Percentiles rank a stretch among this genome's conserved stretches.
phyloP scores from a whole-genome alignment of 306 rosid species.

The Luffa aegyptiaca region DNA sequence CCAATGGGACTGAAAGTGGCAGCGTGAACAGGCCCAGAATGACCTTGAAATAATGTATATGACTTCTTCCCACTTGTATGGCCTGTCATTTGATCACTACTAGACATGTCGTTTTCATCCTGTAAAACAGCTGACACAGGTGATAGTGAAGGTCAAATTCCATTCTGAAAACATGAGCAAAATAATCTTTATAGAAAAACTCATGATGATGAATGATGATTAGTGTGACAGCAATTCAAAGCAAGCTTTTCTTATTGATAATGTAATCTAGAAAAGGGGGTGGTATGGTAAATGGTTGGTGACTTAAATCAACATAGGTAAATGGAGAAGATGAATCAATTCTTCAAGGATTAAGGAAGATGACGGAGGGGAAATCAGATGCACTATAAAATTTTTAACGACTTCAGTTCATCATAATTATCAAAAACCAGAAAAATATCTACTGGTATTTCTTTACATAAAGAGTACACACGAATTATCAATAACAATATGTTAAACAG shows the following conservation, averaged over 20 bases:
- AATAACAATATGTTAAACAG: not conserved
- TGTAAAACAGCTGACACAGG: conserved; percentile 59
- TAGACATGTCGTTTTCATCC: conserved; percentile 55
- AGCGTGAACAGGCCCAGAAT: conserved; percentile 90
- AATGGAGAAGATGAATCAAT: not conserved
- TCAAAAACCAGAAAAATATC: not conserved
- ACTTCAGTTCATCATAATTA: not conserved
- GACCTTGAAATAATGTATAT: conserved; percentile 87
- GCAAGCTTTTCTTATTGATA: not conserved
- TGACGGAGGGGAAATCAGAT: not conserved
- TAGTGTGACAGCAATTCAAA: not conserved
- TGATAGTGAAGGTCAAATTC: conserved; percentile 14
- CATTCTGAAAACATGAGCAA: not conserved
- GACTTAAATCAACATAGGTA: not conserved
- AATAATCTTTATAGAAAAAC: not conserved
- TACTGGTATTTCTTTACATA: not conserved
- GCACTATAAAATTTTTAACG: not conserved
- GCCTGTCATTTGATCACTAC: conserved; percentile 45
- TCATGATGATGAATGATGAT: not conserved
- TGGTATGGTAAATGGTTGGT: not conserved
- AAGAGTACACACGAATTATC: not conserved
- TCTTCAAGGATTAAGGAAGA: not conserved
- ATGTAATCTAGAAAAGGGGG: not conserved
- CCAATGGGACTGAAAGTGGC: conserved; percentile 84
- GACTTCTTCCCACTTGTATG: conserved; percentile 51